These are phyloP conservation scores for Boletales sp. DNA, from an alignment of 768 basidiomycete species.

Conservation along the genomic window DNA sequence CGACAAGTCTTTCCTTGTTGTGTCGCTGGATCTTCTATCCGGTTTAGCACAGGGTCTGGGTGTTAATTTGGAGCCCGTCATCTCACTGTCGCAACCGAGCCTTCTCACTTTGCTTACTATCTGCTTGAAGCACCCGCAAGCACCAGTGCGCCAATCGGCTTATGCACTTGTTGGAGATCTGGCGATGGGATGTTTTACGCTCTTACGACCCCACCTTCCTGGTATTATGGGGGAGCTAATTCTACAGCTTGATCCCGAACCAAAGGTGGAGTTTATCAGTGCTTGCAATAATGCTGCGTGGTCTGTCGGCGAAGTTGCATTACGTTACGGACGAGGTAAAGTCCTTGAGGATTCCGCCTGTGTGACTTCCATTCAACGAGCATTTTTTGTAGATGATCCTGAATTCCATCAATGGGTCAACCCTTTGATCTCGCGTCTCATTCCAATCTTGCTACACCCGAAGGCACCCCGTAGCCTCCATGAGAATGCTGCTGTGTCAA, in stretches of 20 bases:
- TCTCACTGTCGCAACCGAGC: conserved; percentile 67
- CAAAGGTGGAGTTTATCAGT: conserved; percentile 89
- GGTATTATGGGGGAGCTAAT: conserved; percentile 89
- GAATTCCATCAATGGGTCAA: conserved; percentile 93
- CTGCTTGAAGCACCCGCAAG: conserved; percentile 94
- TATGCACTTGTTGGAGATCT: conserved; percentile 98
- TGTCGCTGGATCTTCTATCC: conserved; percentile 93
- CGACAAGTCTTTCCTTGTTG: conserved; percentile 95
- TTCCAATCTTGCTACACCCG: conserved; percentile 89
- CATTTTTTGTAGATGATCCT: conserved; percentile 52
- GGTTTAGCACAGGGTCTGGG: conserved; percentile 94
- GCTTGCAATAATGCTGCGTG: conserved; percentile 99
- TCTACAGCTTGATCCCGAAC: conserved; percentile 87
- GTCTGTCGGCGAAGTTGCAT: conserved; percentile 98
- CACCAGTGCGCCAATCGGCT: conserved; percentile 92
- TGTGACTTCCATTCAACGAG: conserved; percentile 1
- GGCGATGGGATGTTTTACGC: conserved; percentile 90
- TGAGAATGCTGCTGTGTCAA: conserved; percentile 98
- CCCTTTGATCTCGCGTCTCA: conserved; percentile 79
- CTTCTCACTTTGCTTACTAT: conserved; percentile 78
- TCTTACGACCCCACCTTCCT: conserved; percentile 82
- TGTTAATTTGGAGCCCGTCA: conserved; percentile 67
- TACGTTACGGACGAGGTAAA: conserved; percentile 81
- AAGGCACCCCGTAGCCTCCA: conserved; percentile 92
- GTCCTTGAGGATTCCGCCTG: background rate